These are phyloP conservation scores for Dipodascus albidus DNA, from an alignment of 805 yeast genomes.

Conservation along the genomic window DNA sequence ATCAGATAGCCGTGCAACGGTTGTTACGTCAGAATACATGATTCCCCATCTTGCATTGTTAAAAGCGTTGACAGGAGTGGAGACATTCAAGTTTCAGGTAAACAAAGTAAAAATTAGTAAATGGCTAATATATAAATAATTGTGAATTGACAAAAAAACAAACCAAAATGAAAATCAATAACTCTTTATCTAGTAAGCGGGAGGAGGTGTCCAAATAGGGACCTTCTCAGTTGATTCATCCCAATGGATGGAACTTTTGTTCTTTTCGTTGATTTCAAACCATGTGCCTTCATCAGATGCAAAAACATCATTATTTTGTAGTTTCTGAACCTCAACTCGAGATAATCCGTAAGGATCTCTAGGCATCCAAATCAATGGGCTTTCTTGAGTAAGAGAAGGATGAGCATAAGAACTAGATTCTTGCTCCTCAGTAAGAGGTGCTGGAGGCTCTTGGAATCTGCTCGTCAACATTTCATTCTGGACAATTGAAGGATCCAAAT, in stretches of 20 bases:
- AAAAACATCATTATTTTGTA: slow-evolving; percentile 39
- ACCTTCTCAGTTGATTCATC: slow-evolving; percentile 7
- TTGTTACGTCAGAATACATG: neutral
- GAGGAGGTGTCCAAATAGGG: slow-evolving; percentile 15
- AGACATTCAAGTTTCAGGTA: neutral
- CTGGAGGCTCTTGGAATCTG: slow-evolving; percentile 20
- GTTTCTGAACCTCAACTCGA: slow-evolving; percentile 40
- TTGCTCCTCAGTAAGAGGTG: slow-evolving; percentile 25
- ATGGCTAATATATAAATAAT: no score
- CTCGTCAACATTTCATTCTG: slow-evolving; percentile 19
- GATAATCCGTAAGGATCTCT: slow-evolving; percentile 80
- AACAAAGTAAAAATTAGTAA: neutral
- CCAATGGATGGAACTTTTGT: slow-evolving; percentile 37
- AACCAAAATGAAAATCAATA: neutral
- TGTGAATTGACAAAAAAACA: neutral
- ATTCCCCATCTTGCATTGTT: neutral
- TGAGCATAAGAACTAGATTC: slow-evolving; percentile 61
- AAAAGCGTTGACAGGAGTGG: neutral
- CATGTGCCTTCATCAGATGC: slow-evolving; percentile 60
- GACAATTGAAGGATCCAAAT: slow-evolving; percentile 30
- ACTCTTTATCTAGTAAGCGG: slow-evolving; percentile 8
- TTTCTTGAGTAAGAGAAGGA: slow-evolving; percentile 58
- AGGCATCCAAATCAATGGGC: slow-evolving; percentile 90
- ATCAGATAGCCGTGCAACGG: neutral
- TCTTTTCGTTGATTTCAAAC: slow-evolving; percentile 31